A percentile compares a stretch with the other conserved stretches of the same genome.
Conservation (phyloP, 441 rosid genomes). For the Eruca vesicaria region DNA sequence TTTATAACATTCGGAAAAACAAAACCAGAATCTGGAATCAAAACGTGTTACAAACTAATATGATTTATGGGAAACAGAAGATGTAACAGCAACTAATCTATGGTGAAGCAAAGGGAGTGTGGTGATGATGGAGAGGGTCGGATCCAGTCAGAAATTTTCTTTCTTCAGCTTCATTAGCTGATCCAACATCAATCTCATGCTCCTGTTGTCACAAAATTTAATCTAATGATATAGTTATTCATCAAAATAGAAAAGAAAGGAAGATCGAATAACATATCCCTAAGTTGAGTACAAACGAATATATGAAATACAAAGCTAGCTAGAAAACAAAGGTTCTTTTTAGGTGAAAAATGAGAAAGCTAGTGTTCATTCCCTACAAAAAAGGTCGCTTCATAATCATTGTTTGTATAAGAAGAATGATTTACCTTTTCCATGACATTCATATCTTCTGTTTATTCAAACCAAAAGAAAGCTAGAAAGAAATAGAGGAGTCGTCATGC, state of each 20-base stretch:
- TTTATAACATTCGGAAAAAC: slow-evolving; percentile 2
- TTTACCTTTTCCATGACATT: slow-evolving; percentile 27
- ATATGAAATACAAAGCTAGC: background rate
- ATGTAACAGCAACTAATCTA: background rate
- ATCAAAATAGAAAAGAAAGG: background rate
- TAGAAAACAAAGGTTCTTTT: background rate
- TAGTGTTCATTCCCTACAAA: background rate
- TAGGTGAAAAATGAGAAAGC: background rate
- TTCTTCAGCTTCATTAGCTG: slow-evolving; percentile 32
- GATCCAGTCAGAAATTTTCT: slow-evolving; percentile 77
- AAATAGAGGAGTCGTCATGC: background rate
- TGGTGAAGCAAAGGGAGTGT: slow-evolving; percentile 37
- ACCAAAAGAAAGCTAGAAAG: slow-evolving; percentile 19
- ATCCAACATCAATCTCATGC: slow-evolving; percentile 10
- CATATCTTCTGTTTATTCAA: slow-evolving; percentile 18
- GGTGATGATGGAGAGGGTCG: slow-evolving; percentile 75
- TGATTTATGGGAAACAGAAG: slow-evolving; percentile 3
- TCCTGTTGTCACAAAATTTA: slow-evolving; percentile 9
- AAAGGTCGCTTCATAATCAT: background rate
- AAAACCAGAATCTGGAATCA: background rate
- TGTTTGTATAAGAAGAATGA: background rate
- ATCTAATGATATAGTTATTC: background rate
- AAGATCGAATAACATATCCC: background rate
- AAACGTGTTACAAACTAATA: background rate
- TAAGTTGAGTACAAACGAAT: background rate